Percentiles rank a stretch among this genome's conserved stretches.
Evolutionary conservation across 1,284 basidiomycete genomes (phyloP).

Genomic region (Anthracocystis panici-leucophaei): DNA sequence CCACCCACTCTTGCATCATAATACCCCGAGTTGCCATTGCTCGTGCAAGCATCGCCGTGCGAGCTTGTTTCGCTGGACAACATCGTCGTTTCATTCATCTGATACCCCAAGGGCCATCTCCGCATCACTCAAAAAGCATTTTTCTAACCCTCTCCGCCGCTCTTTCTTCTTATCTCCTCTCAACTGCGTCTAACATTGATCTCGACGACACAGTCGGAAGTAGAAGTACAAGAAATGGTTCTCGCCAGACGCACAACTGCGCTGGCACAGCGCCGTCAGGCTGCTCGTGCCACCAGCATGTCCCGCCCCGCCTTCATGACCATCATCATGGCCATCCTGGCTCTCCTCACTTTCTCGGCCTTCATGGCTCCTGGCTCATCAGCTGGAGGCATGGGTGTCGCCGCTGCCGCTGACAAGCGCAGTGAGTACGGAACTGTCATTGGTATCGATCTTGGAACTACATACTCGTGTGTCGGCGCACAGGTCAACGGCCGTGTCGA

Average conservation of each 20-base stretch:
- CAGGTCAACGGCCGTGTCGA: constrained; percentile 77
- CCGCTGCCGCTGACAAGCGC: constrained; percentile 63
- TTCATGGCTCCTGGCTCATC: constrained; percentile 48
- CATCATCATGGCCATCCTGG: constrained; percentile 60
- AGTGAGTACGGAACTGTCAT: constrained; percentile 86
- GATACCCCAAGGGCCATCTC: constrained; percentile 4
- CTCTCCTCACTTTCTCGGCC: constrained; percentile 58
- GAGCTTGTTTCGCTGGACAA: constrained; percentile 2
- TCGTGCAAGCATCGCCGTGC: constrained; percentile 12
- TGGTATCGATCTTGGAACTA: constrained; percentile 79
- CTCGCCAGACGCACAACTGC: constrained; percentile 40
- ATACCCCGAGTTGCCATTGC: constrained; percentile 12
- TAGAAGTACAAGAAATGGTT: constrained; percentile 41
- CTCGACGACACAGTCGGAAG: constrained; percentile 30
- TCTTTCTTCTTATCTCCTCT: not conserved
- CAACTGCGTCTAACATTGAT: not conserved
- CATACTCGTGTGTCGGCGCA: constrained; percentile 76
- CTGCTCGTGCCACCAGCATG: constrained; percentile 43
- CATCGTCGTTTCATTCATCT: constrained; percentile 2
- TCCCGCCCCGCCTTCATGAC: constrained; percentile 53
- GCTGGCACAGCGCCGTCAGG: constrained; percentile 47
- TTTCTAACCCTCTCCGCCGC: constrained; percentile 5
- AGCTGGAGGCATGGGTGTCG: constrained; percentile 58
- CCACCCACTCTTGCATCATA: constrained; percentile 2
- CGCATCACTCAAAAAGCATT: constrained; percentile 11